Base-by-base conservation (phyloP, 2,329 filamentous ascomycete genomes). In the Ophiostoma sp. region DNA sequence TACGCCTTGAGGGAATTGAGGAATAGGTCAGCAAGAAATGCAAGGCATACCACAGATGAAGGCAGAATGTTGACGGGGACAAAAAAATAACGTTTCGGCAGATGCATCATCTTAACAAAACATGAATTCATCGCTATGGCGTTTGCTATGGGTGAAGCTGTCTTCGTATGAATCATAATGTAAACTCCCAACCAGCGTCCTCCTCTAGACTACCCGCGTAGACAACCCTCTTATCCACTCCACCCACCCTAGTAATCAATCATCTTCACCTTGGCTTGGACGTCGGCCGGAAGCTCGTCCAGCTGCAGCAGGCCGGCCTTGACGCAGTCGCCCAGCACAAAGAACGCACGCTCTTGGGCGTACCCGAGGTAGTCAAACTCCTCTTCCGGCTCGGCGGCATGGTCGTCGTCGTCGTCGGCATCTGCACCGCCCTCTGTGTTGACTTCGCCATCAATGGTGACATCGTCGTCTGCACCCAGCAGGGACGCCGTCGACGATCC, bases 331-430 rank as follows among this genome's bases (percentile, higher is more conserved):
- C 94, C 95, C 93, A 95, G 97, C 83, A 99, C 96, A 82, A 98
- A 96, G 83, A 96, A 86, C 0, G 94, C 95, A 17, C 96, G 87
- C 76, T 98, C 93, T 82, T 97, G 93, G 8, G 96, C 91, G 82
- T 98, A 99, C 12, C 88, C 89, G 31, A 99, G 85, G 81, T 98
- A 99, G 82, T 99, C 95, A 79, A 98, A 99, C 79, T 93, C 93
- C 59, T 93, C 93, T 36, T 87, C 88, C 25, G 87, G 87, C 22
- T 28, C 7, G 50, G 70, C 48, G 9, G 28, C 25, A 25, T 25
- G 31, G 6, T 25, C n/a, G 19, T 36, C 25, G 31, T 25, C 39
- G 6, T 25, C n/a, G 19, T 36, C 69, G 11, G 50, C 73, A n/a
- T 61, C 66, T 9, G 80, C 77, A 63, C 78, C 79, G 31, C 68